Evolutionary conservation across 306 rosid genomes (phyloP).

Genomic region (Comarum palustre): DNA sequence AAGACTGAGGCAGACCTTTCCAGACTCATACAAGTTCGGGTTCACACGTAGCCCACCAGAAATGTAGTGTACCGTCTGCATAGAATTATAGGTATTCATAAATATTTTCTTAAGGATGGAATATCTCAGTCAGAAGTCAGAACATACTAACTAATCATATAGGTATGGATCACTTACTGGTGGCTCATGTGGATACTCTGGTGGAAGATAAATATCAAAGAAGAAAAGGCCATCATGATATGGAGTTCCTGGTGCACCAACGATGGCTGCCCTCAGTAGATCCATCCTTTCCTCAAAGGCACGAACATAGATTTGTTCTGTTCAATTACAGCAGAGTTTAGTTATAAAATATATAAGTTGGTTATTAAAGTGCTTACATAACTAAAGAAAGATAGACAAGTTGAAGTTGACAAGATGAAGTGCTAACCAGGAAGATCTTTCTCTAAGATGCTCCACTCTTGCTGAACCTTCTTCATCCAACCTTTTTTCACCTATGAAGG

Average conservation of each 20-base stretch:
- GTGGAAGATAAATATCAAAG: slow-evolving; percentile 85
- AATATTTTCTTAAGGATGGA: slow-evolving; percentile 15
- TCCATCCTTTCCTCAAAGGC: slow-evolving; percentile 90
- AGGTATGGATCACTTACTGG: slow-evolving; percentile 74
- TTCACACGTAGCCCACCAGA: slow-evolving; percentile 87
- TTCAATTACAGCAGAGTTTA: slow-evolving; percentile 15
- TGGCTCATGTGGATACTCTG: slow-evolving; percentile 77
- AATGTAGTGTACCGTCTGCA: slow-evolving; percentile 80
- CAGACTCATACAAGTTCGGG: slow-evolving; percentile 93
- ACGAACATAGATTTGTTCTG: slow-evolving; percentile 85
- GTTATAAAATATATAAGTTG: background rate
- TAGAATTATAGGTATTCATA: slow-evolving; percentile 19
- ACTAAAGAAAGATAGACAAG: background rate
- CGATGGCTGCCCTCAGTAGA: slow-evolving; percentile 75
- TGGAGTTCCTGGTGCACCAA: slow-evolving; percentile 95
- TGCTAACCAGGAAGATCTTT: slow-evolving; percentile 78
- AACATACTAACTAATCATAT: background rate
- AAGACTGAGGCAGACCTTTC: slow-evolving; percentile 92
- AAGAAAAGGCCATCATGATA: slow-evolving; percentile 90
- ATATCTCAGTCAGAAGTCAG: slow-evolving; percentile 11
- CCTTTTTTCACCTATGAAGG: slow-evolving; percentile 52
- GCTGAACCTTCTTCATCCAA: slow-evolving; percentile 88
- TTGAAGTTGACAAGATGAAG: slow-evolving; percentile 21
- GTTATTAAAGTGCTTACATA: background rate
- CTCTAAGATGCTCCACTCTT: slow-evolving; percentile 87